Base-by-base conservation (phyloP, 2,329 filamentous ascomycete genomes). In the Cladophialophora bantiana region DNA sequence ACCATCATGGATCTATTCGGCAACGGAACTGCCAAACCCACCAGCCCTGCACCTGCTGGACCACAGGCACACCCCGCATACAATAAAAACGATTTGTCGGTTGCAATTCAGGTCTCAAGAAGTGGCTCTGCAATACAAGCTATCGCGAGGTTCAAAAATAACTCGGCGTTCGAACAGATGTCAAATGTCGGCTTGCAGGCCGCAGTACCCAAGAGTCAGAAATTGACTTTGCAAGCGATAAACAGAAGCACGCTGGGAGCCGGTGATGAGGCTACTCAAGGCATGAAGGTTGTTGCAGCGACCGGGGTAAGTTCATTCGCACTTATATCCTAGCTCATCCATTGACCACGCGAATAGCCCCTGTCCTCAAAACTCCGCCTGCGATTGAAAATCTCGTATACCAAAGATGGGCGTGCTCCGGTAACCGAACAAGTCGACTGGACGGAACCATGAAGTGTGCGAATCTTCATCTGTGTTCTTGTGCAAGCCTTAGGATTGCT, bases 361-460 rank as follows among this genome's bases (percentile, higher is more conserved):
- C 86, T 89, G 65, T 86, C 87, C 64, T 77, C 86, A 40, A 87
- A 85, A 75, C 80, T 99, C 70, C 88, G 94, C 69, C 83, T 99
- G 73, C 89, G 95, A 75, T 83, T 99, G 75, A 93, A 93, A 80
- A 87, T 99, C 75, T 89, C 87, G 65, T 98, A 93, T 77, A 83
- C 86, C 38, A 90, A 91, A 78, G 88, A 90, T 65, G 87, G 84
- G 31, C 88, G 88, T 60, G 86, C 90, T 69, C 62, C 66, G 7
- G 85, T 96, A 18, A 90, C 90, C 77, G 95, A 99, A 75, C 94
- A 98, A 80, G 93, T 98, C 66, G 96, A 97, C 82, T 99, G 95
- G 95, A 90, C 91, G 35, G 95, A 99, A 80, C 89, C 93, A 73
- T 68, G 53, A 66, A 45, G 20, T 53, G 20, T 7, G 31, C n/a